These are phyloP conservation scores for Clonostachys sp. DNA, from an alignment of 2,329 filamentous ascomycete species.

Conservation along the genomic window DNA sequence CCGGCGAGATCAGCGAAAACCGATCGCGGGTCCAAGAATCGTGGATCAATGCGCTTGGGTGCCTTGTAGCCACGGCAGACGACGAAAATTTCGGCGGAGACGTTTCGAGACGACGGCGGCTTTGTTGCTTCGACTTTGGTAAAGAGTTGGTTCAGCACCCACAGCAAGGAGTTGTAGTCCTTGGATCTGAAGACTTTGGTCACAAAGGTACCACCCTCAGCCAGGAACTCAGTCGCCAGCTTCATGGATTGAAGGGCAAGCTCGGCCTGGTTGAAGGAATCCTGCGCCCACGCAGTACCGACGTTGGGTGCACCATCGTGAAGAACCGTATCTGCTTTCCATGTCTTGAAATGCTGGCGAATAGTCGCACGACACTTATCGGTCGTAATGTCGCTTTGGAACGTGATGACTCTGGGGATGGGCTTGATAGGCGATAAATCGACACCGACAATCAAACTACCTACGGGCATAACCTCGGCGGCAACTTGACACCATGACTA, in stretches of 20 bases:
- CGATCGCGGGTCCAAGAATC: slow-evolving; percentile 81
- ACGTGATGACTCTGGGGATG: slow-evolving; percentile 89
- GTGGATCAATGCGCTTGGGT: slow-evolving; percentile 87
- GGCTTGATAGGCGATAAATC: slow-evolving; percentile 94
- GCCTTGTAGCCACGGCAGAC: slow-evolving; percentile 95
- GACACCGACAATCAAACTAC: slow-evolving; percentile 88
- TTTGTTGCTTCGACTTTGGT: slow-evolving; percentile 95
- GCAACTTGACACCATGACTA: slow-evolving; percentile 96
- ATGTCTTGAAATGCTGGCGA: slow-evolving; percentile 83
- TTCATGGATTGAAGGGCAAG: slow-evolving; percentile 87
- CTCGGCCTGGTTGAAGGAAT: slow-evolving; percentile 97
- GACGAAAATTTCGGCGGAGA: slow-evolving; percentile 97
- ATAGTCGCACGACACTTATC: slow-evolving; percentile 93
- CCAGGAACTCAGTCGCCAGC: slow-evolving; percentile 87
- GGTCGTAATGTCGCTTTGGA: slow-evolving; percentile 97
- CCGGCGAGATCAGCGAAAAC: slow-evolving; percentile 92
- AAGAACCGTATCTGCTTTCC: slow-evolving; percentile 92
- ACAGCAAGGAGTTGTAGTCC: slow-evolving; percentile 91
- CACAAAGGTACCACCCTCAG: slow-evolving; percentile 86
- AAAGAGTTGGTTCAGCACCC: slow-evolving; percentile 98
- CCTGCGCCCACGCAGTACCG: slow-evolving; percentile 95
- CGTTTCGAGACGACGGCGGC: slow-evolving; percentile 90
- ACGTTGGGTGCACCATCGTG: slow-evolving; percentile 98
- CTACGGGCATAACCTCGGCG: slow-evolving; percentile 87
- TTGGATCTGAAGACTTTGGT: slow-evolving; percentile 98